phyloP scores from a whole-genome alignment of 1,139 yeast species.

The Yamadazyma atmosphaerica region DNA sequence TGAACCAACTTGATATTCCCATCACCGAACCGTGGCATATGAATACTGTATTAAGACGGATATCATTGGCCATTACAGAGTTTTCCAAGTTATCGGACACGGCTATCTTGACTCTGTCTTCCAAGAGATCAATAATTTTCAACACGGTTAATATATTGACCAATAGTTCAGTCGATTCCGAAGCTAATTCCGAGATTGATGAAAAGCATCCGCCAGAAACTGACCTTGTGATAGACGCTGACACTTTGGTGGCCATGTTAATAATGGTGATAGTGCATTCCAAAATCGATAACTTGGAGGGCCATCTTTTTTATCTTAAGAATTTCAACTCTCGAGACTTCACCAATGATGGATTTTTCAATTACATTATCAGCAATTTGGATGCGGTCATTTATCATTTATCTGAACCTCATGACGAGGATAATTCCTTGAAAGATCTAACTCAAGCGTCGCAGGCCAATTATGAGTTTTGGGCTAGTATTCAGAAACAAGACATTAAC shows the following conservation, averaged over 20 bases:
- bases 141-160: slow-evolving; percentile 58
- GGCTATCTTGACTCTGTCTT: slow-evolving; percentile 48
- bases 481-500: slow-evolving; percentile 35
- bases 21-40: slow-evolving; percentile 38
- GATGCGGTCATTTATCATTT: slow-evolving; percentile 80
- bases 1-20: slow-evolving; percentile 73
- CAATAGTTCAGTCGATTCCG: slow-evolving; percentile 12
- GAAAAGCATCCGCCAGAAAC: slow-evolving; percentile 14
- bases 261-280: slow-evolving; percentile 72
- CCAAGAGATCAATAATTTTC: slow-evolving; percentile 54
- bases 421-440: slow-evolving; percentile 37
- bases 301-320: slow-evolving; percentile 66
- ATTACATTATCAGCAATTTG: slow-evolving; percentile 63
- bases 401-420: slow-evolving; percentile 26
- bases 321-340: slow-evolving; percentile 47
- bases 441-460: slow-evolving; percentile 48
- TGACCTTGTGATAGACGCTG: slow-evolving; percentile 65
- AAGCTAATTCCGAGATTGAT: slow-evolving; percentile 4
- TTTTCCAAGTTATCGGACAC: slow-evolving; percentile 52
- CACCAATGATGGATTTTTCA: slow-evolving; percentile 37
- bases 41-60: slow-evolving; percentile 47
- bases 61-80: slow-evolving; percentile 53
- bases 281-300: slow-evolving; percentile 55
- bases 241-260: slow-evolving; percentile 70
- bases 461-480: slow-evolving; percentile 52